phyloP scores from a whole-genome alignment of 768 basidiomycete genomes.

The Gloeopeniophorella convolvens region DNA sequence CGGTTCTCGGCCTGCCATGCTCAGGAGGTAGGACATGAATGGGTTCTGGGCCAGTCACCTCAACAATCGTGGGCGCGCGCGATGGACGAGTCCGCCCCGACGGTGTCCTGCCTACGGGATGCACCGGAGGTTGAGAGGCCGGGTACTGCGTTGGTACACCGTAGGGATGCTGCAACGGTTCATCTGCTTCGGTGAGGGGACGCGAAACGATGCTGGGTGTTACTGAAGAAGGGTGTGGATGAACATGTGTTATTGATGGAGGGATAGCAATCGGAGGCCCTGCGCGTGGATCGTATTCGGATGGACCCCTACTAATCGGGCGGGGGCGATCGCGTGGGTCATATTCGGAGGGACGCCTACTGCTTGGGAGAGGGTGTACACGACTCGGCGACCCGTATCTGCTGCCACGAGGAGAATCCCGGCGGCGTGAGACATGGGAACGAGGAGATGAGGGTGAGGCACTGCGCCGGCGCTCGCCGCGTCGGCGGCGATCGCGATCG shows the following conservation, averaged over 20 bases:
- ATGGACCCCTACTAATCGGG: too few relatives aligned
- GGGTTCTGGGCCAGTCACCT: slow-evolving; percentile 13
- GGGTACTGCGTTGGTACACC: not conserved
- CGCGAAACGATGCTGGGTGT: not conserved
- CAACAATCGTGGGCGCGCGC: slow-evolving; percentile 11
- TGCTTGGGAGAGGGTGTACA: not conserved
- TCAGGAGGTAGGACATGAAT: slow-evolving; percentile 7
- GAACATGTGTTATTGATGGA: slow-evolving; percentile 1
- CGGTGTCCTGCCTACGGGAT: not conserved
- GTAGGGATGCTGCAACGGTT: slow-evolving; percentile 10
- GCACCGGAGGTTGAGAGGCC: slow-evolving; percentile 2
- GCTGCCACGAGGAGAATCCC: too few relatives aligned
- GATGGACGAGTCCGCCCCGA: slow-evolving; percentile 5
- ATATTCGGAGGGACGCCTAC: slow-evolving; percentile 1
- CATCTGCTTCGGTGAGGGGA: not conserved
- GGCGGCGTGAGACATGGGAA: not conserved
- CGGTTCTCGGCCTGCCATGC: not conserved
- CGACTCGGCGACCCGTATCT: slow-evolving; percentile 1
- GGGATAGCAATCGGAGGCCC: not conserved
- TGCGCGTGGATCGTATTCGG: slow-evolving; percentile 1
- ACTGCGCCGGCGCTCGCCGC: not conserved
- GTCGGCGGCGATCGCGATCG: not conserved
- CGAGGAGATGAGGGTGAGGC: not conserved
- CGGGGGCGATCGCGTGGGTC: too few relatives aligned
- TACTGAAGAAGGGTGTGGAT: not conserved